Base-by-base conservation (phyloP, 208 protist genomes). In the Trypanosoma boissoni region DNA sequence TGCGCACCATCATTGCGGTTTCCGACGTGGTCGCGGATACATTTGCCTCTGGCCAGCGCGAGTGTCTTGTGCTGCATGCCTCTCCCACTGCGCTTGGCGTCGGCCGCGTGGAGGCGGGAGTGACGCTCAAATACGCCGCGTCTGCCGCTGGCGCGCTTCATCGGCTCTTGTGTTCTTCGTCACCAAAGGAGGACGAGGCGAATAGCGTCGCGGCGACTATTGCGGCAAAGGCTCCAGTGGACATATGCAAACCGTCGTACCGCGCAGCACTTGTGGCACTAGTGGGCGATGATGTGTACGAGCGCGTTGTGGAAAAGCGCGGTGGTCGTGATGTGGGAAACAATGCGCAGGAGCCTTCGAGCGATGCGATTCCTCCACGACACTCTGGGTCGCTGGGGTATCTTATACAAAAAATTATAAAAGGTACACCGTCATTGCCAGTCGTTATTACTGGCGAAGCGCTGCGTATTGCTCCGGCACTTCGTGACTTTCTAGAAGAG, bases 381-480 rank as follows among this genome's bases (percentile, higher is more conserved):
- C 8, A 64, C 72, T 18, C 64, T 89, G 27, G 50, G 67, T 23
- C 66, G 66, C 29, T 62, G 61, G 9, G 54, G 29, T n/a, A n/a
- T n/a, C n/a, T n/a, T n/a, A n/a, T n/a, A n/a, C n/a, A n/a, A n/a
- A n/a, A n/a, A n/a, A n/a, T n/a, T n/a, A n/a, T n/a, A n/a, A n/a
- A n/a, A n/a, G n/a, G n/a, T n/a, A n/a, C n/a, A n/a, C n/a, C n/a
- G 21, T n/a, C 65, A 7, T 45, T 72, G 12, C 68, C 68, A 16
- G 74, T 70, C 45, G 65, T 89, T 34, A 34, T 89, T 2, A 56
- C 66, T 3, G 83, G 83, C 0, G 83, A 90, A 52, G 76, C 76
- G 10, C 57, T 90, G 27, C 74, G 65, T 58, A 55, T 80, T n/a
- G 56, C 56, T 43, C 83, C 83, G 7, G 55, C 77, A 45, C 39